Base-by-base conservation (phyloP, 2,329 filamentous ascomycete species). In the Epichloe sibirici region DNA sequence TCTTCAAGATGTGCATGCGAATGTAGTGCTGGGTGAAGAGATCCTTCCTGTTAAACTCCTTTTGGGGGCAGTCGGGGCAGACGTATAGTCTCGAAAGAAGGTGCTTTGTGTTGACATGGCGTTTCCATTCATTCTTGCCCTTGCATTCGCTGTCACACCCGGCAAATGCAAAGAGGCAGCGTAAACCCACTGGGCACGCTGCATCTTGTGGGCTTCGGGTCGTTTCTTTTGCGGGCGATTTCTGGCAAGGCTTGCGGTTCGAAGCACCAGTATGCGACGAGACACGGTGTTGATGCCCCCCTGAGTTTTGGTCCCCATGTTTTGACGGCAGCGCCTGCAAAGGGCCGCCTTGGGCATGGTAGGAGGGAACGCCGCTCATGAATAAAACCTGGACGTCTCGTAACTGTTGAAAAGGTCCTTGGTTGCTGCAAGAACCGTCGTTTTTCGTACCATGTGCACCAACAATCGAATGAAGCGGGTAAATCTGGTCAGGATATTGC, bases 111-210 rank as follows among this genome's bases (percentile, higher is more conserved):
- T 75, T 72, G 61, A 91, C 81, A 64, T 97, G 91, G 0, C 91
- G 82, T 67, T 96, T 96, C 91, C 91, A 96, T 66, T 96, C 90
- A 64, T 95, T 95, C 71, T 95, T 95, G 59, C 78, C 83, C 3
- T 78, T 76, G 62, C 95, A 95, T 0, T 76, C 82, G 2, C 82
- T 79, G 1, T 56, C 58, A 69, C 91, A 97, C 37, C 85, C 86
- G 53, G 90, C 93, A 52, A 80, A 83, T 34, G 79, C 73, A 65
- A 96, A 90, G 53, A 88, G 82, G 66, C 91, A 97, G 25, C 76
- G 74, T 62, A 91, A 93, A 5, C 39, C 17, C 6, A 13, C 21
- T 25, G 42, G 21, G n/a, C 51, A 46, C 12, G 49, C 21, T 13
- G 17, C 17, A 31, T 53, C 38, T 7, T 39, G 48, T 25, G 15